Evolutionary conservation across 768 basidiomycete species (phyloP).

Genomic region (Exidia glandulosa): DNA sequence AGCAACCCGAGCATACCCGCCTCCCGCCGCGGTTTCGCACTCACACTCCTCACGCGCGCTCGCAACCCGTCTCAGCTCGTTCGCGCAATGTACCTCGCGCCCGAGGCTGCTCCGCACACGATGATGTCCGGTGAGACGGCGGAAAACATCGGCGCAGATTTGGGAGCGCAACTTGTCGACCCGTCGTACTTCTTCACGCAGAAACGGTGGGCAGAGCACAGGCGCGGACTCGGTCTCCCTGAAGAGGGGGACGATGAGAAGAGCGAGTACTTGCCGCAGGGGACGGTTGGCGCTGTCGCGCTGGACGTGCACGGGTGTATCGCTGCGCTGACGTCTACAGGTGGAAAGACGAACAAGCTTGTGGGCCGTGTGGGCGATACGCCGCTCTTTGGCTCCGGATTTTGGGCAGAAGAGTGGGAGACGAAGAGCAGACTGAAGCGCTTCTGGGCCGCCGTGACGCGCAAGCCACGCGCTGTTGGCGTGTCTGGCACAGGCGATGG

Average conservation of each 20-base stretch:
- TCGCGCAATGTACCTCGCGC: conserved; percentile 60
- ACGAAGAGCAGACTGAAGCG: conserved; percentile 20
- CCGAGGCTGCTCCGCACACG: conserved; percentile 47
- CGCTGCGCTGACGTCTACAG: conserved; percentile 64
- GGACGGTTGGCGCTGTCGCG: conserved; percentile 80
- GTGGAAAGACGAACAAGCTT: conserved; percentile 74
- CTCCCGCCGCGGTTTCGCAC: conserved; percentile 49
- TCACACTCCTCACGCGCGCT: conserved; percentile 53
- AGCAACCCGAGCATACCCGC: conserved; percentile 48
- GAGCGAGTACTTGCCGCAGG: conserved; percentile 46
- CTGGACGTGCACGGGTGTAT: conserved; percentile 67
- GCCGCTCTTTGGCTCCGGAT: conserved; percentile 64
- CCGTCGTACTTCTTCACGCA: conserved; percentile 73
- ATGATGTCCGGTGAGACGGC: conserved; percentile 59
- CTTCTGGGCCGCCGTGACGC: conserved; percentile 30
- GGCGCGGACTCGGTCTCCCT: conserved; percentile 60
- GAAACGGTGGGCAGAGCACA: conserved; percentile 65
- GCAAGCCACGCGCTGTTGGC: conserved; percentile 42
- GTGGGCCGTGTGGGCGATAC: conserved; percentile 79
- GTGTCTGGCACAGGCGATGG: conserved; percentile 82
- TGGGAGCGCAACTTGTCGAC: conserved; percentile 50
- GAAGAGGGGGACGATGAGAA: conserved; percentile 26
- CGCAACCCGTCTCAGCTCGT: conserved; percentile 67
- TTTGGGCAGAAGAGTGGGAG: conserved; percentile 77
- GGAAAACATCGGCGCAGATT: conserved; percentile 44